These are phyloP conservation scores for Xylariomycetidae sp. DNA, from an alignment of 2,329 filamentous ascomycete genomes.

Conservation along the genomic window DNA sequence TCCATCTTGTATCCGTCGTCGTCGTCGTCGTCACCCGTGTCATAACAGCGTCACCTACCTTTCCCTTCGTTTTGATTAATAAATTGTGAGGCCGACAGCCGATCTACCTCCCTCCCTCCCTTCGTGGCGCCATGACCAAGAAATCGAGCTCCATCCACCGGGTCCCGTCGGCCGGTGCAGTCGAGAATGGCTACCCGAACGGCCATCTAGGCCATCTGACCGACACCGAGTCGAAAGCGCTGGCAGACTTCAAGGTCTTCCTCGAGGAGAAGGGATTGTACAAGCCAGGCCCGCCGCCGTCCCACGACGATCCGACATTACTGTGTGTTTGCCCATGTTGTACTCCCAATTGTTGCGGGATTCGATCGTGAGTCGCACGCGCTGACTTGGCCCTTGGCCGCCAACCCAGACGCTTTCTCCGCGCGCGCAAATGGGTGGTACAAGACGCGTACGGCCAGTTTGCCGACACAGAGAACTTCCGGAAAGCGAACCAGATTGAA, in stretches of 20 bases:
- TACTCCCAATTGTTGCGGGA: no score
- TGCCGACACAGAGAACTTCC: conserved; percentile 82
- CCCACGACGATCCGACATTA: conserved; percentile 68
- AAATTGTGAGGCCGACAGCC: no score
- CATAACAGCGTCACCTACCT: no score
- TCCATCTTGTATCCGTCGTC: no score
- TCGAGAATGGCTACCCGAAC: conserved; percentile 53
- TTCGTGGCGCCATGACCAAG: conserved; percentile 18
- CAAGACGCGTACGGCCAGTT: conserved; percentile 78
- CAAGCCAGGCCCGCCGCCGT: conserved; percentile 47
- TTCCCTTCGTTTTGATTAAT: no score
- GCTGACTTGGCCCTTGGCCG: no score
- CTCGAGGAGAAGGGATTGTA: conserved; percentile 61
- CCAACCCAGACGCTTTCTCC: conserved; percentile 65
- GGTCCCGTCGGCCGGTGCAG: conserved; percentile 25
- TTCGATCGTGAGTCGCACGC: no score
- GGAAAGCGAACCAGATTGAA: conserved; percentile 70
- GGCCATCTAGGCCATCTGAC: conserved; percentile 80
- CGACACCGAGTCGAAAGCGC: conserved; percentile 57
- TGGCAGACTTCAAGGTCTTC: conserved; percentile 66
- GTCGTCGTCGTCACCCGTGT: no score
- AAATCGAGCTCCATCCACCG: conserved; percentile 19
- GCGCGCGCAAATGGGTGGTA: conserved; percentile 75
- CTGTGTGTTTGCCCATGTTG: conserved; percentile 48
- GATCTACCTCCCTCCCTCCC: no score